Percentiles rank a stretch among this genome's conserved stretches.
These are phyloP conservation scores for Neonectria neomacrospora DNA, from an alignment of 2,329 filamentous ascomycete species.

Conservation along the genomic window DNA sequence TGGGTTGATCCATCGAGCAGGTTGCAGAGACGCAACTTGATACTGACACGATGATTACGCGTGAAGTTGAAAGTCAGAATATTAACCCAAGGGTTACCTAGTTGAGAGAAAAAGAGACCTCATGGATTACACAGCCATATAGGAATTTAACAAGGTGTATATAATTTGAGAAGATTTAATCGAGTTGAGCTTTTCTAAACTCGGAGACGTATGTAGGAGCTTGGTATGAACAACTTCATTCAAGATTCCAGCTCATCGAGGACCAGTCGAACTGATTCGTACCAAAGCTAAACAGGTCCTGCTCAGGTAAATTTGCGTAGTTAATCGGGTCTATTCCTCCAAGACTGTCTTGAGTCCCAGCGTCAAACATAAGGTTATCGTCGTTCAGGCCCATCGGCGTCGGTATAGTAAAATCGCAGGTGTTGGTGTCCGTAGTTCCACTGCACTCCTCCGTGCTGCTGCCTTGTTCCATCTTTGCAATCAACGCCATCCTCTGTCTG, in stretches of 20 bases:
- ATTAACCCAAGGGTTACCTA: too few relatives aligned
- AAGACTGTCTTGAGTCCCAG: background rate
- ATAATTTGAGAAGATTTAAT: too few relatives aligned
- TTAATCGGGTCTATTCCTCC: background rate
- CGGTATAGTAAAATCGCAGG: background rate
- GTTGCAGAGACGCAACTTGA: too few relatives aligned
- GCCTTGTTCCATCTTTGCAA: background rate
- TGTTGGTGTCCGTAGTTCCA: background rate
- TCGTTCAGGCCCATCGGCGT: slow-evolving; percentile 1
- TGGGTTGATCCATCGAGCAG: too few relatives aligned
- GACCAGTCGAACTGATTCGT: background rate
- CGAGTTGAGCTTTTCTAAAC: background rate
- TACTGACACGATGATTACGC: too few relatives aligned
- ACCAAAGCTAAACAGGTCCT: too few relatives aligned
- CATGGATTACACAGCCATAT: background rate
- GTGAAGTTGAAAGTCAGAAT: background rate
- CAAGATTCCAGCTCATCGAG: background rate
- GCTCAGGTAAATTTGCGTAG: background rate
- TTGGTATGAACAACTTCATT: background rate
- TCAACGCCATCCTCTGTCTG: background rate
- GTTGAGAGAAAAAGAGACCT: too few relatives aligned
- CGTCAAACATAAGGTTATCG: background rate
- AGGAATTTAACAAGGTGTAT: background rate
- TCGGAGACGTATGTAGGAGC: background rate
- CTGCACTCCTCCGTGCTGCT: background rate